phyloP scores from a whole-genome alignment of 176 grass and related monocot genomes.

The Phoenix dactylifera region DNA sequence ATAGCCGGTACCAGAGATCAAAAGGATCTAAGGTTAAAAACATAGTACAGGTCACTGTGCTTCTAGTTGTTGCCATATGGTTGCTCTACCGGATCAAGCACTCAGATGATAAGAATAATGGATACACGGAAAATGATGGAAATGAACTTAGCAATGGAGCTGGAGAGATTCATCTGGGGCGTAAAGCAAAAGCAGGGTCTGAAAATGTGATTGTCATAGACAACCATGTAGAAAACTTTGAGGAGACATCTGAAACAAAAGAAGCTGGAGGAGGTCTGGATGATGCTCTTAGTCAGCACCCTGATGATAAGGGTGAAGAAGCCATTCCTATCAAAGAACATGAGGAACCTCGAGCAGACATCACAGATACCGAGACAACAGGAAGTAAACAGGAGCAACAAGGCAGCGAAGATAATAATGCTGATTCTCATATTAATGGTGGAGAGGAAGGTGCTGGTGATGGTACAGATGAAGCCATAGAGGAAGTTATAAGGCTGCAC shows the following conservation, averaged over 20 bases:
- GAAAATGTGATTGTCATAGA: slow-evolving; percentile 15
- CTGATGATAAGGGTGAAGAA: slow-evolving; percentile 34
- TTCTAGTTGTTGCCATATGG: slow-evolving; percentile 50
- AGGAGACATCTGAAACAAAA: slow-evolving; percentile 33
- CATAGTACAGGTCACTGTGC: slow-evolving; percentile 35
- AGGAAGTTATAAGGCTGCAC: slow-evolving; percentile 19
- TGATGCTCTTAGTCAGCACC: slow-evolving; percentile 2
- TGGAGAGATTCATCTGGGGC: slow-evolving; percentile 39
- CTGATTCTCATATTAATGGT: slow-evolving; percentile 19
- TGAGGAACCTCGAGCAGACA: slow-evolving; percentile 26
- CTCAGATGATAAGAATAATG: slow-evolving; percentile 53
- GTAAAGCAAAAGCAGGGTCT: slow-evolving; percentile 40
- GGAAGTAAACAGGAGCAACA: slow-evolving; percentile 27
- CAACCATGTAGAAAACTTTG: slow-evolving; percentile 9
- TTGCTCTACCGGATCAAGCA: slow-evolving; percentile 51
- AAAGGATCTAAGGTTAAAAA: slow-evolving; percentile 59
- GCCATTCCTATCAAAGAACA: slow-evolving; percentile 34
- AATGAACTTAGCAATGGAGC: slow-evolving; percentile 30
- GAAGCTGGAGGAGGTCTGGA: slow-evolving; percentile 20
- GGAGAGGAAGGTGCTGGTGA: slow-evolving; percentile 15
- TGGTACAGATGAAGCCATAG: slow-evolving; percentile 17
- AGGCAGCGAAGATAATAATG: slow-evolving; percentile 22
- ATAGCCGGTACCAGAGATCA: slow-evolving; percentile 45
- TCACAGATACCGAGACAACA: slow-evolving; percentile 18
- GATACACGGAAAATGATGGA: slow-evolving; percentile 31